These are phyloP conservation scores for Medicago lupulina DNA, from an alignment of 306 rosid genomes.

Conservation along the genomic window DNA sequence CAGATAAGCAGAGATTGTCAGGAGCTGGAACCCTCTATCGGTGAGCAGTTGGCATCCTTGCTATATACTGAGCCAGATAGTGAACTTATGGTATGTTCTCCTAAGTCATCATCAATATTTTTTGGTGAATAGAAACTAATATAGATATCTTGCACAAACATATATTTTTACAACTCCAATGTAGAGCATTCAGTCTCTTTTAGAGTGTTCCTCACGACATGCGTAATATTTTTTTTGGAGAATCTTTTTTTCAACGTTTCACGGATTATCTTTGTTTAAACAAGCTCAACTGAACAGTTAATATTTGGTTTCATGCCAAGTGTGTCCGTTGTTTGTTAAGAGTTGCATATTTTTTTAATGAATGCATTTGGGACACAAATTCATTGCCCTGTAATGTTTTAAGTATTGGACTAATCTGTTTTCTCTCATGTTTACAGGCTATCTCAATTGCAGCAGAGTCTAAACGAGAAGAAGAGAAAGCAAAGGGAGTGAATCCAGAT, in stretches of 20 bases:
- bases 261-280: neutral
- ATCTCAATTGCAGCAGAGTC: conserved; percentile 87
- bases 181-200: conserved; percentile 5
- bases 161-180: neutral
- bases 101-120: conserved; percentile 7
- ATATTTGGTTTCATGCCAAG: neutral
- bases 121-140: conserved; percentile 3
- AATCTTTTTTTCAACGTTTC: conserved; percentile 6
- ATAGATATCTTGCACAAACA: neutral
- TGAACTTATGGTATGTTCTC: conserved; percentile 90
- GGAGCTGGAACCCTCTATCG: conserved; percentile 89
- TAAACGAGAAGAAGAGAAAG: conserved; percentile 98
- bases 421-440: conserved; percentile 60
- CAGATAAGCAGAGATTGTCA: conserved; percentile 99
- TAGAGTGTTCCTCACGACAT: neutral
- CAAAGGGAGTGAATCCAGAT: conserved; percentile 95
- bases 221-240: conserved; percentile 11
- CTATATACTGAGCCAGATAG: conserved; percentile 98
- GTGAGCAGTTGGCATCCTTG: conserved; percentile 97
- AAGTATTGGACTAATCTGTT: conserved; percentile 34
- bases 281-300: neutral
- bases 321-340: conserved; percentile 12
- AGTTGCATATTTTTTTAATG: conserved; percentile 21
- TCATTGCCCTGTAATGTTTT: neutral
- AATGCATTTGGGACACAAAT: conserved; percentile 24